phyloP scores from a whole-genome alignment of 2,329 filamentous ascomycete species.

The Xenoacremonium recifei region DNA sequence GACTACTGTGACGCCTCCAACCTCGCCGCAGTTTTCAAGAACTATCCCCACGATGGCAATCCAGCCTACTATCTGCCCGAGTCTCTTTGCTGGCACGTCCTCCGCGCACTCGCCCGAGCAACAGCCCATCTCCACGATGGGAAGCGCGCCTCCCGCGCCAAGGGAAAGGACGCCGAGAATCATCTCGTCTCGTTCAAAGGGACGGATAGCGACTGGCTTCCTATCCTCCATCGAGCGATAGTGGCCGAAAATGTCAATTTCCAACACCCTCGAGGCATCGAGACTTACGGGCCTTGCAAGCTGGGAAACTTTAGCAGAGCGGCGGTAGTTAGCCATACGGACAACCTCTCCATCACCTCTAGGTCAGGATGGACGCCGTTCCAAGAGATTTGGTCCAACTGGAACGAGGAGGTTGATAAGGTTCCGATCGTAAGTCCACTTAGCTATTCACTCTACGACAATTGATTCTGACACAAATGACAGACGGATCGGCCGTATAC shows the following conservation, averaged over 20 bases:
- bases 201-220: slow-evolving; percentile 46
- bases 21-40: slow-evolving; percentile 40
- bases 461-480: neutral
- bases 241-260: slow-evolving; percentile 49
- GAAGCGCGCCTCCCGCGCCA: slow-evolving; percentile 21
- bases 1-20: slow-evolving; percentile 53
- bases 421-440: slow-evolving; percentile 10
- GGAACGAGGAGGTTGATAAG: slow-evolving; percentile 5
- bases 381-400: slow-evolving; percentile 2
- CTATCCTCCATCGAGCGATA: slow-evolving; percentile 50
- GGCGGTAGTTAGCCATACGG: slow-evolving; percentile 36
- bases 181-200: slow-evolving; percentile 14
- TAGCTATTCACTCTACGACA: neutral
- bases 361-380: slow-evolving; percentile 14
- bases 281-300: slow-evolving; percentile 55
- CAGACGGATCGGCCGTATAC: slow-evolving; percentile 34
- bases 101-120: slow-evolving; percentile 45
- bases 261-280: slow-evolving; percentile 43
- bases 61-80: slow-evolving; percentile 44
- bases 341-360: slow-evolving; percentile 12
- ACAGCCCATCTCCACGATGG: slow-evolving; percentile 55
- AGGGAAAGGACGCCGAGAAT: slow-evolving; percentile 1
- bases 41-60: slow-evolving; percentile 18
- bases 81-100: slow-evolving; percentile 55
- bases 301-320: slow-evolving; percentile 47